These are phyloP conservation scores for Xylaria palmicola DNA, from an alignment of 495 filamentous ascomycete genomes.

Conservation along the genomic window DNA sequence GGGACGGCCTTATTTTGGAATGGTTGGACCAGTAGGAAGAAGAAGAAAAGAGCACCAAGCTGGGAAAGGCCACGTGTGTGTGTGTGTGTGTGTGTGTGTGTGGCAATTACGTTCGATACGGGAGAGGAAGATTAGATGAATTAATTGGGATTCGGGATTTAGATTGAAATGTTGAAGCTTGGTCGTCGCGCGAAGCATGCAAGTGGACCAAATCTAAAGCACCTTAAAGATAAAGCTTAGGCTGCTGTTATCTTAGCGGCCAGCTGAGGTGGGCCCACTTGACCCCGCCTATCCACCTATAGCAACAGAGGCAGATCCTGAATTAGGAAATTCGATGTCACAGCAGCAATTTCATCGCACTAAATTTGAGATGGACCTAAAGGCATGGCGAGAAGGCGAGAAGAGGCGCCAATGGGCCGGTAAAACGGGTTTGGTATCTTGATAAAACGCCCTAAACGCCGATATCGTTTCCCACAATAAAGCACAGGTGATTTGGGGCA, in stretches of 20 bases:
- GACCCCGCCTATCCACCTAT: neutral
- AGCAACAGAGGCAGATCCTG: neutral
- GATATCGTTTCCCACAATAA: slow-evolving; percentile 11
- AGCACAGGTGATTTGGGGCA: neutral
- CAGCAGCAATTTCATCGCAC: neutral
- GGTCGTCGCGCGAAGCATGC: neutral
- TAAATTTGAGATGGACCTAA: neutral
- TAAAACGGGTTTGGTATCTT: slow-evolving; percentile 3
- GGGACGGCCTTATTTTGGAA: slow-evolving; percentile 11
- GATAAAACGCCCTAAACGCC: slow-evolving; percentile 14
- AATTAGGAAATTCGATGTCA: slow-evolving; percentile 3
- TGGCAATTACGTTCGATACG: too few relatives aligned
- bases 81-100: too few relatives aligned
- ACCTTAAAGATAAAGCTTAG: neutral
- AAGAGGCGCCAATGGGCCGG: neutral
- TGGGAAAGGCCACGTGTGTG: neutral
- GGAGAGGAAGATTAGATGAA: neutral
- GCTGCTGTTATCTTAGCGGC: slow-evolving; percentile 1
- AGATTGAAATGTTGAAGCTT: neutral
- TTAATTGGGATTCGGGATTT: neutral
- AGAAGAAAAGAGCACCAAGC: neutral
- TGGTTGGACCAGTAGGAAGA: neutral
- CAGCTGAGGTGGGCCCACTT: neutral
- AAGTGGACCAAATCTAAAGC: neutral
- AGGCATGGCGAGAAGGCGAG: neutral